Evolutionary conservation across 1,139 yeast genomes (phyloP), one percentile per base, ranked within the genome.

Genomic region (Hemisphaericaspora lyxosophila): DNA sequence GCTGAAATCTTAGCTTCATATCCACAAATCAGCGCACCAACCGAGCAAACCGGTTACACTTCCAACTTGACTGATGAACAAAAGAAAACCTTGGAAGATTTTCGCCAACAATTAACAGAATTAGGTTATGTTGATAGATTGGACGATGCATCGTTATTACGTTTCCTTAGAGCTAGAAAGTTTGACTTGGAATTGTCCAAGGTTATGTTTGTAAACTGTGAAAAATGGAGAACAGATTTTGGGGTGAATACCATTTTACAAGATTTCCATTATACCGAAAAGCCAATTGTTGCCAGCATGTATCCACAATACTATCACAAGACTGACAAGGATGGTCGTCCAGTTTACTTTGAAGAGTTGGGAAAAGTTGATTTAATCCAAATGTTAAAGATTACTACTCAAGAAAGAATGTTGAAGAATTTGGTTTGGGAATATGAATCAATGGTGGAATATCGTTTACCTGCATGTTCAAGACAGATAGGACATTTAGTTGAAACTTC

Each of bases 291-390:
- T 46, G 96, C 96, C 46, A 76, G 79, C 59, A 84, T 74, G 67
- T 92, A 92, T 63, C 98, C 98, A 23, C 97, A 90, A 67, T 92
- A 90, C 67, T 92, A 92, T 67, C 97, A 92, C 71, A 90, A 92
- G 73, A 87, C 92, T 33, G 98, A 92, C 64, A 87, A 78, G 57
- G 98, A 92, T 47, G 98, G 98, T 35, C 84, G 98, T 56, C 98
- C 98, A 3, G 84, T 89, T 38, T 92, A 92, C 67, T 76, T 84
- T 53, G 98, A 92, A 70, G 96, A 92, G 62, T 76, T 92, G 50
- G 98, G 98, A 41, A 71, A 82, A 41, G 96, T 92, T 46, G 87
- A 90, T 66, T 75, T 92, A 62, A 74, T 80, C 30, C 95, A 88
- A 61, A 86, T 92, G 96, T 80, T 87, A 72, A 85, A 88, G 67